Evolutionary conservation across 164 flowering plant genomes (phyloP).

Genomic region (Vitis vinifera): DNA sequence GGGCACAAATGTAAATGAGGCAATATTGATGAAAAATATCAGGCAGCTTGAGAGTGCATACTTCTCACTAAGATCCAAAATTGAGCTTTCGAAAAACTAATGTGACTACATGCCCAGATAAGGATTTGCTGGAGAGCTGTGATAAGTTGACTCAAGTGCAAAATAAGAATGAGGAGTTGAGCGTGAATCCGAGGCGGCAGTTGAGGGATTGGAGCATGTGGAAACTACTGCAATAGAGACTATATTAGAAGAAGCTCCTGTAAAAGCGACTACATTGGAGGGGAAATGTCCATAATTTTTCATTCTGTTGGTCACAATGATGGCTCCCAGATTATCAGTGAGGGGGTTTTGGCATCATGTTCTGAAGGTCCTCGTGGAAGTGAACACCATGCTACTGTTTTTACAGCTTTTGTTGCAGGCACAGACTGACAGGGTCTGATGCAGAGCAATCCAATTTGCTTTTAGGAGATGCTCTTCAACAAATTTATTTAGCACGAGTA

Average conservation of each 20-base stretch:
- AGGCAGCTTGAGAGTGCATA: slow-evolving; percentile 83
- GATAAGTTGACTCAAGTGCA: slow-evolving; percentile 22
- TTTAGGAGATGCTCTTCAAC: no score
- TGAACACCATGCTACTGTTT: slow-evolving; percentile 41
- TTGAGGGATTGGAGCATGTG: slow-evolving; percentile 40
- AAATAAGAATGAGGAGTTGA: background rate
- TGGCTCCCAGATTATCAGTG: slow-evolving; percentile 64
- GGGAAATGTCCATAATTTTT: slow-evolving; percentile 56
- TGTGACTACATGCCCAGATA: slow-evolving; percentile 38
- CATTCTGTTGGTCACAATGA: slow-evolving; percentile 53
- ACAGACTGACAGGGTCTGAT: no score
- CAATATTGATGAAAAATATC: slow-evolving; percentile 55
- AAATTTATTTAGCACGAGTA: no score
- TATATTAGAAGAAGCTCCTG: slow-evolving; percentile 22
- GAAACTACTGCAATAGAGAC: slow-evolving; percentile 16
- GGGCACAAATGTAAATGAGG: slow-evolving; percentile 26
- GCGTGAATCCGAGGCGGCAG: slow-evolving; percentile 3
- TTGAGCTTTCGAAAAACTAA: slow-evolving; percentile 37
- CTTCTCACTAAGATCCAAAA: slow-evolving; percentile 71
- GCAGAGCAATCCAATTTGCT: no score
- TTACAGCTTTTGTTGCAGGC: no score
- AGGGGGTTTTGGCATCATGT: slow-evolving; percentile 79
- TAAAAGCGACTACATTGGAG: slow-evolving; percentile 8
- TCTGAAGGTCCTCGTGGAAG: slow-evolving; percentile 84
- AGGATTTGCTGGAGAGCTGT: slow-evolving; percentile 46